phyloP scores from a whole-genome alignment of 306 rosid species.

The Vachellia pachyceras region DNA sequence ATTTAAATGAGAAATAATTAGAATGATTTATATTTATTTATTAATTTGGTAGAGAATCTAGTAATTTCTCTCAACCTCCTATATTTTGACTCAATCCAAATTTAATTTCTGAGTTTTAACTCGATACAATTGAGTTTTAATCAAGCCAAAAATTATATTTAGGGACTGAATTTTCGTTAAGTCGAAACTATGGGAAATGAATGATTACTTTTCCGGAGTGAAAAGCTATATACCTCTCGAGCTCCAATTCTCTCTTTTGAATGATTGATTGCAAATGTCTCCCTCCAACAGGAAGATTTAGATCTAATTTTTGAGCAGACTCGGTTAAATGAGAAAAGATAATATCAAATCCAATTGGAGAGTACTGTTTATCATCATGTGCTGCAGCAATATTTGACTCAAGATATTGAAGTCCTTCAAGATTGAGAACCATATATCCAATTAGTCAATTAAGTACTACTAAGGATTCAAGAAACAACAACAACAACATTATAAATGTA shows the following conservation, averaged over 20 bases:
- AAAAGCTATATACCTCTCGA: conserved; percentile 50
- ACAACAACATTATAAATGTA: background rate
- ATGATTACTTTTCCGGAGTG: too few species aligned
- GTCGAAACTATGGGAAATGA: too few species aligned
- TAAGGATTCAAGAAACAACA: background rate
- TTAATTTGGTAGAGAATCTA: too few species aligned
- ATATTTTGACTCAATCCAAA: too few species aligned
- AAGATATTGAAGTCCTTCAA: background rate
- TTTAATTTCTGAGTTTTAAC: too few species aligned
- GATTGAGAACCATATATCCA: background rate
- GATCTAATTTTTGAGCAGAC: background rate
- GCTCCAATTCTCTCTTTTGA: conserved; percentile 9
- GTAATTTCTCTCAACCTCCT: too few species aligned
- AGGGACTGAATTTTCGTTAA: too few species aligned
- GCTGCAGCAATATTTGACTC: conserved; percentile 4
- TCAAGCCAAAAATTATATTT: too few species aligned
- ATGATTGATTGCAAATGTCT: background rate
- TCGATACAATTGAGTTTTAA: too few species aligned
- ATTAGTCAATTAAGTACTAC: background rate
- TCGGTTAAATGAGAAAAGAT: background rate
- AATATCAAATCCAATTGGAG: conserved; percentile 1
- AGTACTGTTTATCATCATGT: background rate
- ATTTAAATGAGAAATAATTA: background rate
- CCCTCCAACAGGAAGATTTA: background rate
- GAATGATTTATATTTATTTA: background rate